Evolutionary conservation across 441 rosid species (phyloP).

Genomic region (Rhodomyrtus psidioides): DNA sequence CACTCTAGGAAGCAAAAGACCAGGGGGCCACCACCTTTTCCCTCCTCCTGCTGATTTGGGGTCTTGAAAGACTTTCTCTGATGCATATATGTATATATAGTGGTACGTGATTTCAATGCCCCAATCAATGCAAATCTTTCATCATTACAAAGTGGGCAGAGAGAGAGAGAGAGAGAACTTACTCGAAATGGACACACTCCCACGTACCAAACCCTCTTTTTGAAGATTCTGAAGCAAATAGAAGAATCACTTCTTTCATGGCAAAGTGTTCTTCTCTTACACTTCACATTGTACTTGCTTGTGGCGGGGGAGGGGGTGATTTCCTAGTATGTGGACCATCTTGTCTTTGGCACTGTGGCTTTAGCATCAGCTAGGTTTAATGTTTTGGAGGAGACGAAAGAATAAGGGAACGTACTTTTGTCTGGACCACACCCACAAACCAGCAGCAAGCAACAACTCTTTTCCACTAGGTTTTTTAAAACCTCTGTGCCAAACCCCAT

Average conservation of each 20-base stretch:
- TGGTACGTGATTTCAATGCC: conserved; percentile 6
- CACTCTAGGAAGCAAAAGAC: background rate
- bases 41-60: conserved; percentile 4
- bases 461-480: background rate
- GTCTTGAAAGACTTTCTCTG: background rate
- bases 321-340: background rate
- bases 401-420: background rate
- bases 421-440: background rate
- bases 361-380: background rate
- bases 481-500: background rate
- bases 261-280: background rate
- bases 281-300: background rate
- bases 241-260: background rate
- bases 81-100: background rate
- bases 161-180: background rate
- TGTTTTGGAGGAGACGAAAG: background rate
- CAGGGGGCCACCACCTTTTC: background rate
- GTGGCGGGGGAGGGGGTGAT: background rate
- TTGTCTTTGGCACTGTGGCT: background rate
- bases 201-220: background rate
- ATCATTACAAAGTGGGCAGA: background rate
- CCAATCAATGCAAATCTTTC: background rate
- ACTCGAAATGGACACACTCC: conserved; percentile 8
- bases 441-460: background rate
- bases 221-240: conserved; percentile 1